Evolutionary conservation across 306 rosid species (phyloP), one percentile per base, ranked within the genome.

Genomic region (Vicia faba): DNA sequence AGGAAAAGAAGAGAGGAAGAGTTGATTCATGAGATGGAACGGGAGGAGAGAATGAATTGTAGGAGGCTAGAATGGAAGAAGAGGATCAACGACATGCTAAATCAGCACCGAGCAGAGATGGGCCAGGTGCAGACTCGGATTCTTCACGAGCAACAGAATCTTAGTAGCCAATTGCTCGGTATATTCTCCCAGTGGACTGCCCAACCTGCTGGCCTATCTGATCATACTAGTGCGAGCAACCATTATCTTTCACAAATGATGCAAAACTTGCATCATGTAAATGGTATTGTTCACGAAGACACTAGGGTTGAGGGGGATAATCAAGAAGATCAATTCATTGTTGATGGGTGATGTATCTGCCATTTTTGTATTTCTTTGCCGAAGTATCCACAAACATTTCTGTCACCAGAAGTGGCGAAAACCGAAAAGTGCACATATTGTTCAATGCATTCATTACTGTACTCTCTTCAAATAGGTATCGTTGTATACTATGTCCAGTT

Each of bases 241-340:
- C 97, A 93, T 79, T 93, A 89, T 70, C 79, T 93, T 68, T 88
- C 97, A 49, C 97, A 93, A 35, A 86, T 93, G 96, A 93, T 89
- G 96, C 98, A 92, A 81, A 92, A 80, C 77, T 73, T 92, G 86
- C 96, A 92, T 76, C 96, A 92, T 75, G 98, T 92, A 59, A 89
- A 84, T 39, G 86, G 90, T 18, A 83, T 89, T 69, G 96, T 86
- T 76, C 93, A 89, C 33, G 88, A 79, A 2, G 98, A 84, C 79
- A 39, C 97, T 15, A 83, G 96, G 86, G 97, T 87, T 66, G 97
- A 89, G 9, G 95, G 89, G 55, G 98, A 93, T 63, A 89, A 88
- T 86, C 97, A 93, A 70, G 98, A 86, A 51, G 95, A 89, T 70
- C 98, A 88, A 68, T 93, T 88, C 84, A 89, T 93, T 58, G 97